Percentiles rank a stretch among this genome's conserved stretches.
Conservation (phyloP, 139 green algal species). For the Microglena sp. region DNA sequence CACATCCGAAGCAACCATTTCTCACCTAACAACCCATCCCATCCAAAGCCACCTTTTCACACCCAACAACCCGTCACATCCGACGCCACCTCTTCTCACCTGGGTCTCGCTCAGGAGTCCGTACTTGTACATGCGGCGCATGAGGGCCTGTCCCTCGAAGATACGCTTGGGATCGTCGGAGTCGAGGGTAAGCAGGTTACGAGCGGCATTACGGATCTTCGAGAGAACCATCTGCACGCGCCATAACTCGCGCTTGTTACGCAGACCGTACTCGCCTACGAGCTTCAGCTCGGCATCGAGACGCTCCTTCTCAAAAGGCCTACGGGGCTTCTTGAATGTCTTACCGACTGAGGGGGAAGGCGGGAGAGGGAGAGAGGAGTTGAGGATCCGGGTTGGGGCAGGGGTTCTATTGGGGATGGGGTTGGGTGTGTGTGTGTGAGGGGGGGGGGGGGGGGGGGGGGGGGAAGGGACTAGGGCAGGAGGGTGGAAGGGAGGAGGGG, state of each 20-base stretch:
- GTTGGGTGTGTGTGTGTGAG: too few species aligned
- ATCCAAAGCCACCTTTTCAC: too few species aligned
- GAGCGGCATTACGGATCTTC: constrained; percentile 87
- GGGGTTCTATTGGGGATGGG: too few species aligned
- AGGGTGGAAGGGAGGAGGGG: too few species aligned
- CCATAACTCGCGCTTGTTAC: constrained; percentile 99
- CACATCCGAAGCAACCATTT: too few species aligned
- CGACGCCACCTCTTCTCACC: too few species aligned
- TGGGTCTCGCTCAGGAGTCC: constrained; percentile 87
- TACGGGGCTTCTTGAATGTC: constrained; percentile 98
- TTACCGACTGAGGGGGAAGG: constrained; percentile 95
- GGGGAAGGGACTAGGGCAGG: too few species aligned
- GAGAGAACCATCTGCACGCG: constrained; percentile 85
- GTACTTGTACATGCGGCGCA: constrained; percentile 95
- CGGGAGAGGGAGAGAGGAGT: too few species aligned
- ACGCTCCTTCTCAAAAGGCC: constrained; percentile 99
- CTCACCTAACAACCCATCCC: too few species aligned
- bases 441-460: too few species aligned
- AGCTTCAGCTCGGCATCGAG: constrained; percentile 98
- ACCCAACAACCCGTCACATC: too few species aligned
- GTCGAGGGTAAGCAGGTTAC: constrained; percentile 91
- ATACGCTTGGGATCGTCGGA: constrained; percentile 93
- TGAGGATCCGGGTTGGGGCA: too few species aligned
- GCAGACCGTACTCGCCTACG: constrained; percentile 97
- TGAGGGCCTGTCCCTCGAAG: constrained; percentile 93